phyloP scores from a whole-genome alignment of 106 monocot species.

The Phalaenopsis aphrodite region DNA sequence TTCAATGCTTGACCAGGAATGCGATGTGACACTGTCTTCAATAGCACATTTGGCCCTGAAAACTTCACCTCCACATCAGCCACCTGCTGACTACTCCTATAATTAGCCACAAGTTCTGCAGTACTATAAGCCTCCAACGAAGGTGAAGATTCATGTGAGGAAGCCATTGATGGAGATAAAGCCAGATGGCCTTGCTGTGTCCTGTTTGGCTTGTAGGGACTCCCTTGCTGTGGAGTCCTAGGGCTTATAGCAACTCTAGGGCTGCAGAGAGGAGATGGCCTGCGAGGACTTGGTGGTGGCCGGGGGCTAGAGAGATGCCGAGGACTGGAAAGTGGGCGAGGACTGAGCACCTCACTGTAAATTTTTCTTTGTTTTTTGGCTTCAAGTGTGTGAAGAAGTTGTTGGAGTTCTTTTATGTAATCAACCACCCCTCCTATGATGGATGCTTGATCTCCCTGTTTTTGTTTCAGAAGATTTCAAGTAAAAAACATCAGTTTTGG shows the following conservation, averaged over 20 bases:
- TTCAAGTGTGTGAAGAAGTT: conserved; percentile 59
- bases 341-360: conserved; percentile 74
- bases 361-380: conserved; percentile 81
- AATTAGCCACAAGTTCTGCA: conserved; percentile 23
- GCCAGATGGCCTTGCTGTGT: background rate
- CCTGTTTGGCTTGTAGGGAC: conserved; percentile 54
- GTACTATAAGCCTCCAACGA: conserved; percentile 18
- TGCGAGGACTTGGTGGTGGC: conserved; percentile 23
- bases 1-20: conserved; percentile 68
- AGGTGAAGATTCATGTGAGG: conserved; percentile 26
- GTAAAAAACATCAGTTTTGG: too few species aligned
- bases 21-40: conserved; percentile 68
- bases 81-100: conserved; percentile 10
- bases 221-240: conserved; percentile 61
- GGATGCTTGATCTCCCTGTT: conserved; percentile 87
- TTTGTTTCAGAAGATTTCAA: too few species aligned
- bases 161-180: background rate
- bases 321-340: conserved; percentile 43
- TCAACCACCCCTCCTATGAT: conserved; percentile 87
- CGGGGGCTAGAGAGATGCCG: conserved; percentile 22
- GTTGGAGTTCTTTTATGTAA: conserved; percentile 88
- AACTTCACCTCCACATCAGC: conserved; percentile 90
- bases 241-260: conserved; percentile 67
- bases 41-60: conserved; percentile 58
- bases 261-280: conserved; percentile 31